Evolutionary conservation across 371 early-diverging fungal species (phyloP), one percentile per base, ranked within the genome.

Genomic region (Saksenaea oblongispora): DNA sequence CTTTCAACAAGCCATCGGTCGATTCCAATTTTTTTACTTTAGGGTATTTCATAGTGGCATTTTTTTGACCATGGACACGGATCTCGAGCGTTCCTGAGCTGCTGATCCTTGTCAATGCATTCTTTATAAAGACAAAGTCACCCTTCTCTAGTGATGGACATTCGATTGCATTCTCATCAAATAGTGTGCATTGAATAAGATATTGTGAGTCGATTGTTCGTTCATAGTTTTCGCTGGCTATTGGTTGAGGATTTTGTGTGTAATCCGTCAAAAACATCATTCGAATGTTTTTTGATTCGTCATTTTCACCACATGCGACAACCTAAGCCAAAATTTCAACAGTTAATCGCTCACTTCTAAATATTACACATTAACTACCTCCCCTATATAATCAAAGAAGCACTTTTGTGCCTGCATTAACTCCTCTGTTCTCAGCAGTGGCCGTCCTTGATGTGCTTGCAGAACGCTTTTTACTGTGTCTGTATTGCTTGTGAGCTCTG

Each of bases 261-360:
- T 36, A 75, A 36, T 75, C 76, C 3, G 76, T 75, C 31, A 74
- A 53, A 13, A 59, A n/a, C 59, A 63, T 17, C 51, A 17, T 47
- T 5, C 51, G 51, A 1, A 22, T 22, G 22, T 22, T n/a, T 22
- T 3, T 22, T 8, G 10, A 22, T 18, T 22, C 22, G 22, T 47
- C 24, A 11, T 47, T 18, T n/a, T 47, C 51, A 17, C 22, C 22
- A 17, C 17, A 7, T 22, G 51, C 51, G 24, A 47, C 51, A 17
- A 47, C 51, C 51, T 47, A 47, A 11, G 5, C 8, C 17, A 14
- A 17, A 47, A 47, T 3, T 44, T 44, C 51, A 11, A 5, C 18
- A 17, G n/a, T 5, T 47, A 22, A 9, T 47, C 24, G 4, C 22
- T 3, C 10, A 10, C 7, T 22, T 18, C 24, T 18, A 22, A 18